phyloP scores from a whole-genome alignment of 2,329 filamentous ascomycete genomes.

The Furcasterigmium sp. region DNA sequence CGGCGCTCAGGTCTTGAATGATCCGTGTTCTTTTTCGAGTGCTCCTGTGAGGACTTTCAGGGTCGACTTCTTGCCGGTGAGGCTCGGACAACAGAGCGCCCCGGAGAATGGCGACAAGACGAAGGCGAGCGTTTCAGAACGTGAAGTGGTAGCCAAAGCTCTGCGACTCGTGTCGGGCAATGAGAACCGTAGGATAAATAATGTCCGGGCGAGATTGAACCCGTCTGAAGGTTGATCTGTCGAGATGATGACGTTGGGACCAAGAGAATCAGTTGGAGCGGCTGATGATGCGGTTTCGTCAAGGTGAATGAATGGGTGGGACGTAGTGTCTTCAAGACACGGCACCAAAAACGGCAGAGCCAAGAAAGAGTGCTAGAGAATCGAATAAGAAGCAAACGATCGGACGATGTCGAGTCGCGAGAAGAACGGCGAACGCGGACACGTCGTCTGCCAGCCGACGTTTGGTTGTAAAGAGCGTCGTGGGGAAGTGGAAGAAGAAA shows the following conservation, averaged over 20 bases:
- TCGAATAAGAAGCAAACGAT: slow-evolving; percentile 1
- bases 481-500: neutral
- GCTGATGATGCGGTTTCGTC: neutral
- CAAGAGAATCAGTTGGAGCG: neutral
- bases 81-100: neutral
- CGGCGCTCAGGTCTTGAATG: too few species aligned
- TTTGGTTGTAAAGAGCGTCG: neutral
- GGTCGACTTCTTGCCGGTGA: too few species aligned
- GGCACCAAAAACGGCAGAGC: neutral
- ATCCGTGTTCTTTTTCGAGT: too few species aligned
- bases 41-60: too few species aligned
- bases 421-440: neutral
- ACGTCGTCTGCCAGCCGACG: slow-evolving; percentile 2
- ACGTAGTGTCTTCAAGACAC: slow-evolving; percentile 4
- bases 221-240: neutral
- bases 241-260: neutral
- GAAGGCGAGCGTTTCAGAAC: neutral
- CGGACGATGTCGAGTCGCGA: slow-evolving; percentile 1
- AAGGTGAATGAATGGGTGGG: slow-evolving; percentile 1
- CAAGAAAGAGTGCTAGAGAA: slow-evolving; percentile 10
- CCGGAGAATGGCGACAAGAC: neutral
- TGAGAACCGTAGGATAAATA: neutral
- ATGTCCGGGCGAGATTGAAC: neutral
- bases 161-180: neutral
- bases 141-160: too few species aligned